Evolutionary conservation across 345 rosid species (phyloP), one percentile per base, ranked within the genome.

Genomic region (Trapa incisa): DNA sequence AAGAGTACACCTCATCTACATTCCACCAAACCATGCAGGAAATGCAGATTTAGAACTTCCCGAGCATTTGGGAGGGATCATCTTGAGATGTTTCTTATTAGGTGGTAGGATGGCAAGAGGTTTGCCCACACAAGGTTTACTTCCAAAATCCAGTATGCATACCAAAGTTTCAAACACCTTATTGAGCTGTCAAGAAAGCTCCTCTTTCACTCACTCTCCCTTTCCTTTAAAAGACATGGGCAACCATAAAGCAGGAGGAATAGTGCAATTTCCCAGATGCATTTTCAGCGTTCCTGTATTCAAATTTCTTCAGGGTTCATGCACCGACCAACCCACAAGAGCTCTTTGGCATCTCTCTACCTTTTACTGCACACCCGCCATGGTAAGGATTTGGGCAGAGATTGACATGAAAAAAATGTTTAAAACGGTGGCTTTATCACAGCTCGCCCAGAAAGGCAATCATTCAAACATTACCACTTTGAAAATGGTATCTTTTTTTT

Each of bases 1-100:
- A 90, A 74, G 50, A 90, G 88, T 2, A 96, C 99, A 78, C 99
- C 99, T 90, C 79, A 73, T 43, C 66, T 73, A 79, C 42, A 37
- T 74, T 52, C 66, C 70, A 71, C 66, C 43, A 2, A 9, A 58
- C 5, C 37, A 12, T 4, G 32, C 63, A 0, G 37, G 32, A 58
- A 32, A 35, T 10, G 38, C 35, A 38, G 37, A 37, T 33, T 58
- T 2, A 8, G 63, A 5, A n/a, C 37, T 58, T 10, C 3, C 63
- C 37, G 4, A 58, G 29, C 63, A 32, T 32, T 32, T 9, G 11
- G 12, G 63, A 12, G 63, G 63, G 38, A 4, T 58, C 35, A 38
- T 58, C 38, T 4, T 58, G 32, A 41, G 33, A 22, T 22, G 36
- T 10, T 32, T 14, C 75, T 77, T 85, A 38, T 75, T 74, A 41